Evolutionary conservation across 1,284 basidiomycete genomes (phyloP), one percentile per base, ranked within the genome.

Genomic region (Sanguinoderma infundibulare): DNA sequence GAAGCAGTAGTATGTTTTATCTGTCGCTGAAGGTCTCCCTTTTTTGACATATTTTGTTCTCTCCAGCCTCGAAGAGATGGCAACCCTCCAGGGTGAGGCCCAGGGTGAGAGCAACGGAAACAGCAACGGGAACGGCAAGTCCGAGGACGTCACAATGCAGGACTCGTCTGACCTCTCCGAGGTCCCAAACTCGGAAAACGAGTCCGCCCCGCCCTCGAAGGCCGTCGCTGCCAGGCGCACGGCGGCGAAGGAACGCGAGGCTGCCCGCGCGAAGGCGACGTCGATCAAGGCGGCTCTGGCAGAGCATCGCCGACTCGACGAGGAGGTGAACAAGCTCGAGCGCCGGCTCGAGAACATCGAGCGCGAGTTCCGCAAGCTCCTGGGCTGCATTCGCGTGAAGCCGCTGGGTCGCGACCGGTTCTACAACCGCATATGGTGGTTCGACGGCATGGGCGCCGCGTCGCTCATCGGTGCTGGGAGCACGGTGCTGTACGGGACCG

Each of bases 391-490:
- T 42, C 85, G 97, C 50, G 87, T 94, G 46, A 91, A 92, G 69
- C 95, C 96, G 1, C 71, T 99, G 50, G 97, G 98, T 3, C 84
- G 86, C 66, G 98, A 99, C 74, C 84, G 97, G 57, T 99, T 98
- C 77, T 90, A 93, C 71, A 97, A 98, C 75, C 88, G 92, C 35
- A 84, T 98, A 64, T 99, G 96, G 96, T 99, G 97, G 97, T 94
- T 98, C 73, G 97, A 99, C 77, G 97, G 98, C 3, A 87, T 97
- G 78, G 97, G 98, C 3, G 87, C 87, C 1, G 90, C 90, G 57
- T 89, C 89, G 32, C 76, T 97, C 40, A 78, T 95, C 55, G 87
- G 85, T 28, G 88, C 84, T 67, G 86, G 89, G 28, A 90, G 91
- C 15, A 86, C 89, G 32, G 84, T 89, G 42, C 83, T 91, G 70